Evolutionary conservation across 805 yeast genomes (phyloP).

Genomic region (Pichia paraexigua): DNA sequence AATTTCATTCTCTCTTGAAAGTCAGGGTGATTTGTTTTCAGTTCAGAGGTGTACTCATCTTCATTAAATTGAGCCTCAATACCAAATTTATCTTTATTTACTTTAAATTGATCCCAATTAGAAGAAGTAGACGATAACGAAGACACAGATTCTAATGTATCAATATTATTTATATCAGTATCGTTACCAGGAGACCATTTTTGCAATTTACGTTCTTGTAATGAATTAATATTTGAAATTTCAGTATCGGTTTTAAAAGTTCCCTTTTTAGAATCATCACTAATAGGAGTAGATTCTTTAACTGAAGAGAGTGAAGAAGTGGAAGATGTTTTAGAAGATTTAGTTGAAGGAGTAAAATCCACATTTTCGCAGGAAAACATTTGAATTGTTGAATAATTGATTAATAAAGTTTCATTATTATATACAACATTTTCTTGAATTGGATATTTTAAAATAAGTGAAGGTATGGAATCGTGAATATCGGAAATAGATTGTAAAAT

Average conservation of each 20-base stretch:
- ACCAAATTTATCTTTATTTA: constrained; percentile 84
- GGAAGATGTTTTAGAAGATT: not conserved
- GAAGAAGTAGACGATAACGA: constrained; percentile 12
- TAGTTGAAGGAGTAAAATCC: not conserved
- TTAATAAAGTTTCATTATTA: constrained; percentile 31
- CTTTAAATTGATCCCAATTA: constrained; percentile 91
- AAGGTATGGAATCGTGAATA: constrained; percentile 34
- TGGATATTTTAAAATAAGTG: constrained; percentile 50
- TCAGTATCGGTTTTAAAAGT: constrained; percentile 80
- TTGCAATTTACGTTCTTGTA: constrained; percentile 66
- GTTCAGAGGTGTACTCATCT: constrained; percentile 73
- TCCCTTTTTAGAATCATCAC: constrained; percentile 2
- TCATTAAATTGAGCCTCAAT: constrained; percentile 80
- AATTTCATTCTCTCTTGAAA: constrained; percentile 52
- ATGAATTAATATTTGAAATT: constrained; percentile 46
- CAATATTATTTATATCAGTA: not conserved
- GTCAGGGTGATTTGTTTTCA: constrained; percentile 65
- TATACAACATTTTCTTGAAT: constrained; percentile 30
- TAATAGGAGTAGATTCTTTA: not conserved
- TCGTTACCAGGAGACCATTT: constrained; percentile 73
- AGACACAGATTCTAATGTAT: constrained; percentile 2
- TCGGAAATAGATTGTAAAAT: constrained; percentile 42
- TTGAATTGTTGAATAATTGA: constrained; percentile 26
- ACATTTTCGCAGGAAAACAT: constrained; percentile 8
- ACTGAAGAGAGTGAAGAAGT: not conserved